Evolutionary conservation across 306 rosid species (phyloP).

Genomic region (Amphicarpaea edgeworthii): DNA sequence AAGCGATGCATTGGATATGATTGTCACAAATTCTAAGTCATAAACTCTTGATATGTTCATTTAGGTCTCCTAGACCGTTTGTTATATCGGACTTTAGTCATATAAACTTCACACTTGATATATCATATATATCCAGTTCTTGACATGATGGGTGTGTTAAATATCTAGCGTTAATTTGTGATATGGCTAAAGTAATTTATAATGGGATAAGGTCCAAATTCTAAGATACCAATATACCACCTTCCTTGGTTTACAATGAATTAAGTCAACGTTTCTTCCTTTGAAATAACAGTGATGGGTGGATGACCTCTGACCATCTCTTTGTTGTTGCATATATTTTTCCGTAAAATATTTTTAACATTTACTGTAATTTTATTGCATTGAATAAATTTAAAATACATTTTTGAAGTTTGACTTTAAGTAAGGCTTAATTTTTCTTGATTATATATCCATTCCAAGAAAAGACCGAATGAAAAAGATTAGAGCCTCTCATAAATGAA

Average conservation of each 20-base stretch:
- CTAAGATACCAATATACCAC: neutral
- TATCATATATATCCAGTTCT: neutral
- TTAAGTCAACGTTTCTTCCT: neutral
- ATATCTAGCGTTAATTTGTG: neutral
- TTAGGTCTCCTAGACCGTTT: no score
- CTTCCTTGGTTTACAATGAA: neutral
- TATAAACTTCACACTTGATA: neutral
- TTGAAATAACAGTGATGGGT: conserved; percentile 7
- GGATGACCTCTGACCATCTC: neutral
- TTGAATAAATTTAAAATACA: neutral
- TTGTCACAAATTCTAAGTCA: no score
- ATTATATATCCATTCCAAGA: neutral
- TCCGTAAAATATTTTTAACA: neutral
- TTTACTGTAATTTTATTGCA: neutral
- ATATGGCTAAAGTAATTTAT: no score
- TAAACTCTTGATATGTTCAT: no score
- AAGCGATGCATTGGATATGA: neutral
- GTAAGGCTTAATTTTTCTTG: neutral
- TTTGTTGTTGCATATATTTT: neutral
- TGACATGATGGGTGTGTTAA: neutral
- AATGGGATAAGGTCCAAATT: neutral
- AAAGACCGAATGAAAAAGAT: neutral
- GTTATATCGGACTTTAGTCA: neutral
- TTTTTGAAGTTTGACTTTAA: neutral
- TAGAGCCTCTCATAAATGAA: neutral